Evolutionary conservation across 768 basidiomycete species (phyloP), one percentile per base, ranked within the genome.

Genomic region (Amanita subjunquillea): DNA sequence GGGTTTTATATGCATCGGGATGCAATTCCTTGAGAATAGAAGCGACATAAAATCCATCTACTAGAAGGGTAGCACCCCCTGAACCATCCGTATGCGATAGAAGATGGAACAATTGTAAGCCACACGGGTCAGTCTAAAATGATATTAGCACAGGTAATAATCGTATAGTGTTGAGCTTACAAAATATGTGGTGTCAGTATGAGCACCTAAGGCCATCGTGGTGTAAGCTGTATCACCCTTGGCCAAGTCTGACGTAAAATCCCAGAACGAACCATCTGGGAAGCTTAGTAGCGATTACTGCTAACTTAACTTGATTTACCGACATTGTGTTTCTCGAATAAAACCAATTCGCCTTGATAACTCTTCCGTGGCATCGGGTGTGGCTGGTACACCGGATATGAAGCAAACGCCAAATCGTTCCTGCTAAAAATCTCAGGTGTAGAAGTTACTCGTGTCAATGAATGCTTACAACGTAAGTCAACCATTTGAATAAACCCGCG

Each of bases 171-270:
- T 13, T 37, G 30, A 25, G 41, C 44, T 4, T 13, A 66, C 87
- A 56, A 76, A 91, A 74, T 79, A 80, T 7, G 78, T 79, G 51
- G 77, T 79, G 57, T 80, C 78, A 12, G 78, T 80, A 63, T 99
- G 95, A 0, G 91, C 92, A 3, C 79, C 83, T 6, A 99, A 79
- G 0, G 85, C 87, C 42, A 95, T 68, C 5, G 83, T 89, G 3
- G 92, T 91, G 69, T 99, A 99, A 0, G 95, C 93, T 6, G 92
- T 87, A 65, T 99, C 95, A 10, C 92, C 92, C 60, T 86, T 91
- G 15, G 85, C 82, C 20, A 94, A 75, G 62, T 95, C 84, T 0
- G 94, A 82, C 0, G 92, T 96, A 62, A 98, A 95, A 61, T 97
- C 91, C 94, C 95, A 99, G 68, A 97, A 94, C 53, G 82, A 83